A percentile compares a stretch with the other conserved stretches of the same genome.
phyloP scores from a whole-genome alignment of 257 asterid species.

The Verbascum thapsus region DNA sequence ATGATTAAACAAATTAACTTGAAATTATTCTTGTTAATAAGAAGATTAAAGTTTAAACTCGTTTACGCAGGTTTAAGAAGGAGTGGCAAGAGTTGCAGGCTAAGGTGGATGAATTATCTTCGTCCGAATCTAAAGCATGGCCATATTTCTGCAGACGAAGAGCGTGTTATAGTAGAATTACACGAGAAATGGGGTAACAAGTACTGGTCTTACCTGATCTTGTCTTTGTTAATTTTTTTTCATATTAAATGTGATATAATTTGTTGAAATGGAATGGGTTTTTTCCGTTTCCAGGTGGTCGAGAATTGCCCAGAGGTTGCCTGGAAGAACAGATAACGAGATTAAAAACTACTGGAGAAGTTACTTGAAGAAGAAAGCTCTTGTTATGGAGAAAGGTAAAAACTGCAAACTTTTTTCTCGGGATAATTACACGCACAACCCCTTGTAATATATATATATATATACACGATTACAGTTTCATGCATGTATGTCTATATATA shows the following conservation, averaged over 20 bases:
- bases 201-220: conserved; percentile 32
- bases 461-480: too few species aligned
- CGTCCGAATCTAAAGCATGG: conserved; percentile 72
- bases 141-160: conserved; percentile 56
- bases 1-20: not conserved
- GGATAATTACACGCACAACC: too few species aligned
- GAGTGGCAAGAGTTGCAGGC: conserved; percentile 76
- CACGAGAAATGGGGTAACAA: conserved; percentile 75
- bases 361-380: conserved; percentile 50
- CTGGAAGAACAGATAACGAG: conserved; percentile 86
- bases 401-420: not conserved
- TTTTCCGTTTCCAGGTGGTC: conserved; percentile 60
- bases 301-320: conserved; percentile 62
- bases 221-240: not conserved
- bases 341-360: conserved; percentile 80
- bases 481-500: too few species aligned
- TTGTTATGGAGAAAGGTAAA: conserved; percentile 35
- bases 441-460: too few species aligned
- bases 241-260: not conserved
- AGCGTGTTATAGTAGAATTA: conserved; percentile 47
- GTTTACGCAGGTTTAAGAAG: conserved; percentile 53
- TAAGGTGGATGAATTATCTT: conserved; percentile 81
- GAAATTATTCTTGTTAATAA: not conserved
- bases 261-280: not conserved
- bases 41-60: not conserved